Evolutionary conservation across 257 asterid genomes (phyloP), one percentile per base, ranked within the genome.

Genomic region (Lantana camara): DNA sequence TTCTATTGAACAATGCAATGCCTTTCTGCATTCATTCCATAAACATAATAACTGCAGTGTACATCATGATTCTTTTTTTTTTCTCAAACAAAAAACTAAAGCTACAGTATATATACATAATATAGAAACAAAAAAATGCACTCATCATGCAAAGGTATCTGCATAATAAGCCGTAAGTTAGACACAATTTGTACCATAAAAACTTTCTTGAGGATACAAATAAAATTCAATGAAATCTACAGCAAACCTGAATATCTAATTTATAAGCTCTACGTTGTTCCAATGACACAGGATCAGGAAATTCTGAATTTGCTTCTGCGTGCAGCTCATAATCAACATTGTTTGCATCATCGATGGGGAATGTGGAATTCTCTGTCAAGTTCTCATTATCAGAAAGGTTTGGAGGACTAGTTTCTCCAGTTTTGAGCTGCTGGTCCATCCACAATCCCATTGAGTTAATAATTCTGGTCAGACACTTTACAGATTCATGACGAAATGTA

Each of bases 231-330:
- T 38, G 24, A 62, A 46, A 49, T 51, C 42, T 44, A 63, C 68
- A 75, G 63, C 79, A 67, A 68, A 94, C 99, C 99, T 94, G 99
- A 72, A 94, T 78, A 79, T 94, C 95, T 79, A 94, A 66, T 70
- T 94, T 94, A 83, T 94, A 69, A 57, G 99, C 95, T 75, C 99
- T 82, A 34, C 99, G 96, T 68, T 94, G 97, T 83, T 94, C 99
- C 81, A 90, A 77, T 49, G 92, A 72, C 19, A 95, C 95, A 61
- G 99, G 86, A 74, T 81, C 83, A 16, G 95, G 84, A 66, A 80
- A 65, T 67, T 81, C 97, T 47, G 85, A 79, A 73, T 73, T 86
- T 60, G 69, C 80, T 73, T 94, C 97, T 15, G 81, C 54, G 59
- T 80, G 88, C 51, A 85, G 80, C 77, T 94, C 99, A 71, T 57